phyloP scores from a whole-genome alignment of 169 alveolate genomes.

The Plasmodium berghei region DNA sequence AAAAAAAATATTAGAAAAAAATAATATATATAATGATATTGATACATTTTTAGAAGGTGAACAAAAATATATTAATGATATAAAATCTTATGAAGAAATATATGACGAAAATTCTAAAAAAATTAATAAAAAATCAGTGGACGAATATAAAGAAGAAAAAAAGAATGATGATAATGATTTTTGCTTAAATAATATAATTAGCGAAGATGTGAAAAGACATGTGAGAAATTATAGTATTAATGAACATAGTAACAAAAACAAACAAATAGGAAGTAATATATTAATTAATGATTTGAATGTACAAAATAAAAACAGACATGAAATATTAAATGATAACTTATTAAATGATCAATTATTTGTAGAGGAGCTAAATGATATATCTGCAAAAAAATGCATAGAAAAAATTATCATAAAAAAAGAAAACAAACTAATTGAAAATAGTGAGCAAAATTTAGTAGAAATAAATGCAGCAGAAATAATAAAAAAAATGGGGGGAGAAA shows the following conservation, averaged over 20 bases:
- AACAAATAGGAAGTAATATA: conserved; percentile 33
- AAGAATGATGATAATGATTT: conserved; percentile 16
- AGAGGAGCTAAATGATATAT: conserved; percentile 38
- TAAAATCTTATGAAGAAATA: conserved; percentile 68
- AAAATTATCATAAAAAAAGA: not conserved
- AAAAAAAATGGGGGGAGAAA: conserved; percentile 31
- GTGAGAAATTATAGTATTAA: not conserved
- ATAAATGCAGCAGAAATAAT: conserved; percentile 16
- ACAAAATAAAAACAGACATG: not conserved
- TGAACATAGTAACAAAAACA: conserved; percentile 3
- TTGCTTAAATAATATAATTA: conserved; percentile 26
- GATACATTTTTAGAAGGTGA: conserved; percentile 36
- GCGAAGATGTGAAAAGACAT: conserved; percentile 27
- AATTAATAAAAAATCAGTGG: not conserved
- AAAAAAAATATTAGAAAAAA: not conserved
- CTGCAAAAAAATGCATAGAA: conserved; percentile 53
- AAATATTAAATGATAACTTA: not conserved
- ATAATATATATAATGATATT: conserved; percentile 34
- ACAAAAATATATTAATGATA: conserved; percentile 30
- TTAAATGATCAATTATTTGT: conserved; percentile 9
- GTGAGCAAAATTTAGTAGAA: not conserved
- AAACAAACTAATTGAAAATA: not conserved
- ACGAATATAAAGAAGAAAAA: not conserved
- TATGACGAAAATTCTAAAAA: not conserved
- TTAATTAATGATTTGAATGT: conserved; percentile 39